Conservation (phyloP, 345 rosid species). For the Balakata baccata region DNA sequence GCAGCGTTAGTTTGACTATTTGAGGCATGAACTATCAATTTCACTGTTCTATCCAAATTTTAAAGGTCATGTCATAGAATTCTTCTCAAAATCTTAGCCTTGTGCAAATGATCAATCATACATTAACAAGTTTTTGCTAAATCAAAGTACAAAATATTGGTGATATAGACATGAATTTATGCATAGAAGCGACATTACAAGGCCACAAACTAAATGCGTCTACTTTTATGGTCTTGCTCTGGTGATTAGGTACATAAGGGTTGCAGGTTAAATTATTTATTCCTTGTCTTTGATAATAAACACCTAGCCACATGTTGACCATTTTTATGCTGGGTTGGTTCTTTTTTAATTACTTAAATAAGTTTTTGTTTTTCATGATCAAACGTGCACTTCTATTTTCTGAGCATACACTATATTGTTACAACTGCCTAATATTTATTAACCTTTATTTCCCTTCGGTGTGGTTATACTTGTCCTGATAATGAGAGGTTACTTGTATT, state of each 20-base stretch:
- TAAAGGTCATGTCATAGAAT: neutral
- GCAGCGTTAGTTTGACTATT: conserved; percentile 1
- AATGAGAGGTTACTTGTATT: too few relatives aligned
- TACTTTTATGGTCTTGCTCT: neutral
- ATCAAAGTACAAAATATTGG: neutral
- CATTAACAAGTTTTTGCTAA: neutral
- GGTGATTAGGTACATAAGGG: neutral
- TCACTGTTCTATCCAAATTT: neutral
- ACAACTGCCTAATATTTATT: neutral
- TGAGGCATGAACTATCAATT: conserved; percentile 6
- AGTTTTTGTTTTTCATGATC: too few relatives aligned
- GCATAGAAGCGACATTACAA: neutral
- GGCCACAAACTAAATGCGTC: neutral
- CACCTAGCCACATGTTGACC: too few relatives aligned
- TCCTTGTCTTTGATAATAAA: too few relatives aligned
- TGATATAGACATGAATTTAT: conserved; percentile 5
- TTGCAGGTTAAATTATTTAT: neutral
- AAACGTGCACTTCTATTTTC: neutral
- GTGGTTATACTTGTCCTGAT: too few relatives aligned
- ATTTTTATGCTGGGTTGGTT: conserved; percentile 8
- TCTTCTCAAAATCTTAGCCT: neutral
- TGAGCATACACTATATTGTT: neutral
- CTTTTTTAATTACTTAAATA: too few relatives aligned
- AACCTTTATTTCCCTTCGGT: neutral
- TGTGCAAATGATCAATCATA: conserved; percentile 2